Base-by-base conservation (phyloP, 179 eudicot species). In the Gypsophila paniculata region DNA sequence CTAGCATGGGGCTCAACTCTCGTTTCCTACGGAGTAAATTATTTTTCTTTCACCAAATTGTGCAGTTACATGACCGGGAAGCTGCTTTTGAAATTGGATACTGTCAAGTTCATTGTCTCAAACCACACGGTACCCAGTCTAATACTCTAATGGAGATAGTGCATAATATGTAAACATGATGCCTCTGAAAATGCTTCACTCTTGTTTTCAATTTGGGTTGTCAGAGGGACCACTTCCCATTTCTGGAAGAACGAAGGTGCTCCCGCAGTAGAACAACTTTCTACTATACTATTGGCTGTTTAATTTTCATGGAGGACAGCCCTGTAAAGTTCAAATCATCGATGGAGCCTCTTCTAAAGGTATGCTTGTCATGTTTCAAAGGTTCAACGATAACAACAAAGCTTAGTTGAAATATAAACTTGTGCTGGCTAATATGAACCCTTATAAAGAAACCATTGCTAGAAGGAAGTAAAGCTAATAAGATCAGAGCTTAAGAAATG, bases 51-150 rank as follows among this genome's bases (percentile, higher is more conserved):
- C 21, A 17, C n/a, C 53, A 5, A 17, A 48, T 69, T 77, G 61
- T 78, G 80, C 88, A 94, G 99, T 72, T 94, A 89, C 78, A 94
- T 94, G 99, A 91, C 95, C 17, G 99, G 97, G 69, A 94, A 87
- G 85, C 89, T 91, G 76, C 95, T 91, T 73, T 80, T 91, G 84
- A 94, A 88, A 86, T 81, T 94, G 90, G 99, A 94, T 53, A 87
- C 91, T 49, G 80, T 94, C 75, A 93, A 94, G 81, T 91, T 86
- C 80, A 90, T 94, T 42, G 81, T 90, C 70, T 84, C 92, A 74
- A 82, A 94, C 78, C 99, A 91, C 78, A 91, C 91, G 75, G 99
- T 91, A 86, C 82, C 74, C 69, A 23, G 59, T 61, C 68, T 34
- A 49, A 2, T 75, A 23, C 54, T 61, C 68, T 34, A 49, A 2